phyloP scores from a whole-genome alignment of 139 green algal genomes.

The Auxenochlorella pyrenoidosa region DNA sequence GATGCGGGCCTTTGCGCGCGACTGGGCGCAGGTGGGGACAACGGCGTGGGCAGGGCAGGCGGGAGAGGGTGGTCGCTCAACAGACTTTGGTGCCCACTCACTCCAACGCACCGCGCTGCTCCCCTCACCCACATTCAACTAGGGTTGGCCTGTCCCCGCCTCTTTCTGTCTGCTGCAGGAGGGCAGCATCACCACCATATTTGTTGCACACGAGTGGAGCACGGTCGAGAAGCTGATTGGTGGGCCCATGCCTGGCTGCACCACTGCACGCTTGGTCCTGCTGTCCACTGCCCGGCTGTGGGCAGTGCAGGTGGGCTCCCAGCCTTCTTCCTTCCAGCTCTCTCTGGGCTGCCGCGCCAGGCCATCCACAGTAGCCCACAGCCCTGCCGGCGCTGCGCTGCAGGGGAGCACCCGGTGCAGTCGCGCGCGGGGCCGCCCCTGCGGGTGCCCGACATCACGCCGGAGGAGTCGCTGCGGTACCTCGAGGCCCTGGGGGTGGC shows the following conservation, averaged over 20 bases:
- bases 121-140: no score
- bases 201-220: constrained; percentile 17
- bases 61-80: no score
- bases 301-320: background rate
- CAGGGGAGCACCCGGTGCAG: constrained; percentile 28
- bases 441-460: constrained; percentile 22
- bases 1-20: constrained; percentile 13
- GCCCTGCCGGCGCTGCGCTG: background rate
- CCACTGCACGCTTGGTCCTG: no score
- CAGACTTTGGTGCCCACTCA: no score
- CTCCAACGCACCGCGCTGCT: no score
- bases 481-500: constrained; percentile 25
- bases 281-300: background rate
- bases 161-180: background rate
- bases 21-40: constrained; percentile 9
- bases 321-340: no score
- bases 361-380: background rate
- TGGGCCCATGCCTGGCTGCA: background rate
- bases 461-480: constrained; percentile 24
- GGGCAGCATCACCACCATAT: constrained; percentile 20
- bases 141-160: no score
- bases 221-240: constrained; percentile 26
- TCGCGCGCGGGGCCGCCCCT: background rate
- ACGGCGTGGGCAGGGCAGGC: no score
- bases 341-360: background rate